Conservation (phyloP, 2,329 filamentous ascomycete species). For the Aspergillus sp. region DNA sequence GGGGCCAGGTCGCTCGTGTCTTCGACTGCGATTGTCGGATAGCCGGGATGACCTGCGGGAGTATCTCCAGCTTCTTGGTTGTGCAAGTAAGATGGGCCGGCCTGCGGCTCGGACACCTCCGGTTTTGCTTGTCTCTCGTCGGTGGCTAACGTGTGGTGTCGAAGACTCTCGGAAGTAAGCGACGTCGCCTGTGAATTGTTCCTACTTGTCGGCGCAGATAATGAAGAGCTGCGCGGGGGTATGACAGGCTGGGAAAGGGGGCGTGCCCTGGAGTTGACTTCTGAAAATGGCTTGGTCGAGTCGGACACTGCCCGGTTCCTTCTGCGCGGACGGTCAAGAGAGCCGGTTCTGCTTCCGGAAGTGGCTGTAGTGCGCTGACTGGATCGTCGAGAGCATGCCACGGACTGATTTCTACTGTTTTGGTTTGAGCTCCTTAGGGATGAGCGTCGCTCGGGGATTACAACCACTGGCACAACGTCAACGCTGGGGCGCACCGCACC, state of each 20-base stretch:
- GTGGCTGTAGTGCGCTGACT: conserved; percentile 27
- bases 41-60: conserved; percentile 28
- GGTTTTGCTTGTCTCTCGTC: conserved; percentile 16
- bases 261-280: conserved; percentile 20
- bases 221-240: conserved; percentile 35
- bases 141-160: conserved; percentile 23
- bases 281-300: conserved; percentile 18
- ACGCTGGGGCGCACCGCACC: conserved; percentile 19
- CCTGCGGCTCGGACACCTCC: conserved; percentile 10
- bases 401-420: conserved; percentile 30
- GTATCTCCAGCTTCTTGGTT: conserved; percentile 14
- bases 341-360: conserved; percentile 23
- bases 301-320: conserved; percentile 35
- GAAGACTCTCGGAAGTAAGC: conserved; percentile 35
- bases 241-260: conserved; percentile 22
- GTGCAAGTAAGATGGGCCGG: no score
- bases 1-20: conserved; percentile 36
- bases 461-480: conserved; percentile 39
- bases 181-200: conserved; percentile 37
- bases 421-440: conserved; percentile 33
- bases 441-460: conserved; percentile 39
- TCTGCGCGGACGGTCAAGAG: conserved; percentile 23
- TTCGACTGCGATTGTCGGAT: conserved; percentile 27
- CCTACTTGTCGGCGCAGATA: conserved; percentile 39
- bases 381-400: conserved; percentile 30